Evolutionary conservation across 2,329 filamentous ascomycete species (phyloP), one percentile per base, ranked within the genome.

Genomic region (Aspergillus uvarum): DNA sequence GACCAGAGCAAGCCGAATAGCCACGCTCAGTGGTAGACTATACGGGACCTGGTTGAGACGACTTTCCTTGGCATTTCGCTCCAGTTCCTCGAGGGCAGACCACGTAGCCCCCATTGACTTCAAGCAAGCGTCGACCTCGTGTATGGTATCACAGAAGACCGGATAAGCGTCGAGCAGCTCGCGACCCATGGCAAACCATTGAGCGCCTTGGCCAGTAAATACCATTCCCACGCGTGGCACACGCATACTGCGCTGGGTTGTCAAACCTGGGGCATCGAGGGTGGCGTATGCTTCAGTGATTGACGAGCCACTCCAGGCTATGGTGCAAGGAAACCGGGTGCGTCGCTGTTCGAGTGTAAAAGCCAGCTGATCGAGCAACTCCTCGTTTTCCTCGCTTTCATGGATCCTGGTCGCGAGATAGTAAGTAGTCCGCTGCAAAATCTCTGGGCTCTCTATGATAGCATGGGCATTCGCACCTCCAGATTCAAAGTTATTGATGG

Each of bases 1-100:
- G 0, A 77, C 73, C 3, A 84, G 62, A 0, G 76, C 78, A 3
- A 85, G 65, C 64, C 85, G 83, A 0, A 85, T 63, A 0, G 81
- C 79, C 0, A 79, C 81, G 61, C 75, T 59, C 1, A 62, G 24
- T 2, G 68, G 67, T n/a, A 67, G 63, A 1, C 48, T 54, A 5
- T 60, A 38, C 4, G 59, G 21, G 14, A 47, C 54, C n/a, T 22
- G 22, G 22, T 31, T 54, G 31, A 51, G 14, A 6, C 19, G 32
- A 10, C 14, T 53, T 11, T 47, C 48, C 47, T 42, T 32, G n/a
- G 35, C n/a, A 3, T 35, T 5, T 12, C 49, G 19, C 11, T 55
- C 31, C 5, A 60, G 59, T 24, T 59, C 31, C 14, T 66, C 64
- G 3, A 59, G 29, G 2, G 53, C 32, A 5, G 32, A 48, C 58